phyloP scores from a whole-genome alignment of 345 rosid species.

The Leavenworthia alabamica region DNA sequence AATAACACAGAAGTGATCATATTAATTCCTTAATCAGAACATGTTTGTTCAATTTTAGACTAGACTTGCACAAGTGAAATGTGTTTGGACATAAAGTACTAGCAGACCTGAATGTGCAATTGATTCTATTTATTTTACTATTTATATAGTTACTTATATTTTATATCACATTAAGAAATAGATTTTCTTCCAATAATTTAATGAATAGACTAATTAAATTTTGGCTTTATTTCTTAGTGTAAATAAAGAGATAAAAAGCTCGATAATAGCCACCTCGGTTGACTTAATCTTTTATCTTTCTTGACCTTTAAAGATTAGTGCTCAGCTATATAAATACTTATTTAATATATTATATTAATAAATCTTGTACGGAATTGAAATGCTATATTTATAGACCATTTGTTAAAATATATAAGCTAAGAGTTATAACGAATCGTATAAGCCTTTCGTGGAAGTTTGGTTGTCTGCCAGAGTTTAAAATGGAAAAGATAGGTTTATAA shows the following conservation, averaged over 20 bases:
- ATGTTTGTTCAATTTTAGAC: background rate
- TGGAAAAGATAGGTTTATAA: too few species aligned
- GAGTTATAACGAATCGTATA: conserved; percentile 18
- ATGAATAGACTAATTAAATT: background rate
- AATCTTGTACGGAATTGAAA: conserved; percentile 9
- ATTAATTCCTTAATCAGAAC: background rate
- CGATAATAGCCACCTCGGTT: background rate
- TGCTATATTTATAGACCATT: conserved; percentile 12
- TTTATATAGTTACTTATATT: too few species aligned
- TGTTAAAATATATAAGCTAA: conserved; percentile 5
- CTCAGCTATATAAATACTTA: background rate
- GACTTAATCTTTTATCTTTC: too few species aligned
- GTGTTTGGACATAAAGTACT: too few species aligned
- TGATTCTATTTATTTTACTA: too few species aligned
- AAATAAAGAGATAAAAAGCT: background rate
- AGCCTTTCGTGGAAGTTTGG: conserved; percentile 24
- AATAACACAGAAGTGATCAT: background rate
- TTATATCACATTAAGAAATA: too few species aligned
- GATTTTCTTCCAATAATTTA: background rate
- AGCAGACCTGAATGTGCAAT: too few species aligned
- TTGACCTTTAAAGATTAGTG: background rate
- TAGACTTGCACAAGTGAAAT: too few species aligned
- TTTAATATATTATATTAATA: background rate
- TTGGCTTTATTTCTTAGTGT: background rate
- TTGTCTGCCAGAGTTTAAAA: conserved; percentile 19